Percentiles rank a stretch among this genome's conserved stretches.
phyloP scores from a whole-genome alignment of 129 eudicot species.

The Silybum marianum region DNA sequence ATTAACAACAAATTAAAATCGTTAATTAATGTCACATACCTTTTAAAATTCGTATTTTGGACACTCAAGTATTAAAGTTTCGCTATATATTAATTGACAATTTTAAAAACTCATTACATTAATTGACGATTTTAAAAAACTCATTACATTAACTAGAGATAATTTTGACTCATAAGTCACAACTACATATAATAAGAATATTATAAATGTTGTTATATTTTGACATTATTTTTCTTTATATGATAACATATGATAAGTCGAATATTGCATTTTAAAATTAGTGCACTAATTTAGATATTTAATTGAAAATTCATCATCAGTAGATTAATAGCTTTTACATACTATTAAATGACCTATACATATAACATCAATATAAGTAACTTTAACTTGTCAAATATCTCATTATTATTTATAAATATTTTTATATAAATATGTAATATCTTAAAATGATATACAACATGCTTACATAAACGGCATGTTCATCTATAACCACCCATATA shows the following conservation, averaged over 20 bases:
- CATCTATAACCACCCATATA: slow-evolving; percentile 1
- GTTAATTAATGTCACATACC: too few relatives aligned
- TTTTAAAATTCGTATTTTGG: background rate
- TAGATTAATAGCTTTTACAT: background rate
- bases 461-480: background rate
- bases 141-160: background rate
- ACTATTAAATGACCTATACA: too few relatives aligned
- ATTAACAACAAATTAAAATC: too few relatives aligned
- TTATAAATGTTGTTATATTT: background rate
- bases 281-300: too few relatives aligned
- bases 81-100: background rate
- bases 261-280: too few relatives aligned
- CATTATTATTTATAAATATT: too few relatives aligned
- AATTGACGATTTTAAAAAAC: too few relatives aligned
- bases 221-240: too few relatives aligned
- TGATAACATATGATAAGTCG: too few relatives aligned
- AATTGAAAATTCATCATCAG: background rate
- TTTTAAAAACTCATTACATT: too few relatives aligned
- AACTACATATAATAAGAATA: background rate
- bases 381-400: too few relatives aligned
- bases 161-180: background rate
- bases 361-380: background rate
- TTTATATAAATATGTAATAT: too few relatives aligned
- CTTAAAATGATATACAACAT: background rate
- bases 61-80: background rate